Evolutionary conservation across 2,329 filamentous ascomycete genomes (phyloP).

Genomic region (Aspergillus sp.): DNA sequence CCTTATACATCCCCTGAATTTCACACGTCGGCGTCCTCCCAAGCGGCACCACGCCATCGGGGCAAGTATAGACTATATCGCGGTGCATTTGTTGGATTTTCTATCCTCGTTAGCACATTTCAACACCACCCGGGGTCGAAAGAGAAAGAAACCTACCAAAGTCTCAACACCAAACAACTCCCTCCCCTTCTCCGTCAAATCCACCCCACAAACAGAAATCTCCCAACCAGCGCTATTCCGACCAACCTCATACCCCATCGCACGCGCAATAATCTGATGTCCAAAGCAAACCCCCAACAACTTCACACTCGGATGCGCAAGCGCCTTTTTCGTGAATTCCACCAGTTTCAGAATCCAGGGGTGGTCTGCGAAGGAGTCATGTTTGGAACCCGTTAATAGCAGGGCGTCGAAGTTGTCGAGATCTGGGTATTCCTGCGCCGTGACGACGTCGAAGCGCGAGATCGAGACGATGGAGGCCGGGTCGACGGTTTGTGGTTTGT

Average conservation of each 20-base stretch:
- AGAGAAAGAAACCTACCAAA: conserved; percentile 46
- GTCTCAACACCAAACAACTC: conserved; percentile 68
- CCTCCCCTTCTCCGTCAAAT: conserved; percentile 68
- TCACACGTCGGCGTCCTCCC: conserved; percentile 66
- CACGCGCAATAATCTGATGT: conserved; percentile 78
- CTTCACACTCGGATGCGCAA: conserved; percentile 62
- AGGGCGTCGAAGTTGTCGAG: conserved; percentile 77
- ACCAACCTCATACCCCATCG: conserved; percentile 66
- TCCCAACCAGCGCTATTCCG: conserved; percentile 75
- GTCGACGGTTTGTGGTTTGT: conserved; percentile 30
- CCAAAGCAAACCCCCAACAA: conserved; percentile 85
- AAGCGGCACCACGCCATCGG: conserved; percentile 61
- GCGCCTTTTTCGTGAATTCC: conserved; percentile 62
- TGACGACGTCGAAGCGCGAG: conserved; percentile 69
- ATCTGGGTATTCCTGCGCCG: conserved; percentile 66
- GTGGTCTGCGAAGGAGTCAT: conserved; percentile 71
- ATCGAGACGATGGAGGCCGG: conserved; percentile 54
- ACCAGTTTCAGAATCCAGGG: conserved; percentile 77
- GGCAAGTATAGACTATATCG: conserved; percentile 69
- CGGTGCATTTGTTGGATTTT: conserved; percentile 80
- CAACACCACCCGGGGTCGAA: background rate
- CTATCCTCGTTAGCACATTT: conserved; percentile 17
- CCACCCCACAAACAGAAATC: conserved; percentile 68
- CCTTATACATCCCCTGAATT: conserved; percentile 77
- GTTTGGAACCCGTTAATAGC: conserved; percentile 71